phyloP scores from a whole-genome alignment of 2,329 filamentous ascomycete genomes.

The Colletotrichum gigasporum region DNA sequence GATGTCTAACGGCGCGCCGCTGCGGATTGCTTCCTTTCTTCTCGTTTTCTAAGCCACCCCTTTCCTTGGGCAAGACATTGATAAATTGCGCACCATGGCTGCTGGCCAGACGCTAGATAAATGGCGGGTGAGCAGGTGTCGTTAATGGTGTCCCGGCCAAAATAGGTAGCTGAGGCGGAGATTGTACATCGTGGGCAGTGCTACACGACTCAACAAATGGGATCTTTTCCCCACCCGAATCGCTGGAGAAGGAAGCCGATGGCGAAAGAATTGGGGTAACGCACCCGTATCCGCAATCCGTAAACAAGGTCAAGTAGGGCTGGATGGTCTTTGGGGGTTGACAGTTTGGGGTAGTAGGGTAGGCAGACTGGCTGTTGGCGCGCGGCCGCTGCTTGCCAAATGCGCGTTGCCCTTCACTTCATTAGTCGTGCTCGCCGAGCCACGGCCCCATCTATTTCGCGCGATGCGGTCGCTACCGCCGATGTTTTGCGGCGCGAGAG shows the following conservation, averaged over 20 bases:
- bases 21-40: background rate
- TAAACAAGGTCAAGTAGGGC: background rate
- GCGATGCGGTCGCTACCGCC: constrained; percentile 1
- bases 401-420: background rate
- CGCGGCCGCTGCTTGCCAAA: background rate
- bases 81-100: background rate
- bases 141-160: background rate
- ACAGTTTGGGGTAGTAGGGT: background rate
- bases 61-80: background rate
- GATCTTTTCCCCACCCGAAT: background rate
- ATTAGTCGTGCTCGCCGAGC: constrained; percentile 5
- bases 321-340: background rate
- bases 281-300: background rate
- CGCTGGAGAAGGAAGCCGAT: background rate
- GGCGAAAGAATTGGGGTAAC: background rate
- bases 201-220: background rate
- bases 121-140: background rate
- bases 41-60: background rate
- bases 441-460: constrained; percentile 3
- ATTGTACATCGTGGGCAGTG: background rate
- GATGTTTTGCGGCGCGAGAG: background rate
- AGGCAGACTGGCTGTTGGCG: background rate
- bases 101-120: background rate
- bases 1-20: background rate
- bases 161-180: background rate